Percentiles rank a stretch among this genome's conserved stretches.
Evolutionary conservation across 208 protist genomes (phyloP).

Genomic region (Leishmania lainsoni): DNA sequence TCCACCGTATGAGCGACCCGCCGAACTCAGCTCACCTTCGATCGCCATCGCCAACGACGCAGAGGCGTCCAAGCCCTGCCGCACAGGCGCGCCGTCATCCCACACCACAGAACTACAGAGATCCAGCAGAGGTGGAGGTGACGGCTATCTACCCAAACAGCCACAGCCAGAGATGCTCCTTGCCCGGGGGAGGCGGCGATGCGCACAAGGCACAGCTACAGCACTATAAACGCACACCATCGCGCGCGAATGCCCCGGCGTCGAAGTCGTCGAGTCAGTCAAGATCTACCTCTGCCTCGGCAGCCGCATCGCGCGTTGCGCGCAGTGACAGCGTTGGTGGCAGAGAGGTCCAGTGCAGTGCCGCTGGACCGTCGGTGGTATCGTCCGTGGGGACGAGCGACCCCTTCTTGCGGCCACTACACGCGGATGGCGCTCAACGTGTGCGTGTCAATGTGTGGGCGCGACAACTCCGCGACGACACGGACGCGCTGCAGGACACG

Average conservation of each 20-base stretch:
- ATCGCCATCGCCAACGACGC: not conserved
- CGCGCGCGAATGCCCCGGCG: not conserved
- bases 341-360: not conserved
- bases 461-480: slow-evolving; percentile 49
- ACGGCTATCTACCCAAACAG: slow-evolving; percentile 21
- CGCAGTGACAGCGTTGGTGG: slow-evolving; percentile 1
- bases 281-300: slow-evolving; percentile 1
- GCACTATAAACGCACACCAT: not conserved
- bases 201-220: not conserved
- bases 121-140: slow-evolving; percentile 23
- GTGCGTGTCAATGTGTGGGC: slow-evolving; percentile 43
- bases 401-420: slow-evolving; percentile 18
- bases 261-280: not conserved
- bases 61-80: not conserved
- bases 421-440: slow-evolving; percentile 38
- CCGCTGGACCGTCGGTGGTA: not conserved
- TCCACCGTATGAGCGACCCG: not conserved
- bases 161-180: slow-evolving; percentile 15
- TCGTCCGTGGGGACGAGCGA: not conserved
- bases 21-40: not conserved
- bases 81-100: not conserved
- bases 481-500: slow-evolving; percentile 59
- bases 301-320: not conserved
- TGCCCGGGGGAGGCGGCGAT: not conserved
- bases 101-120: not conserved